Base-by-base conservation (phyloP, 2,329 filamentous ascomycete species). In the Myriosclerotinia curreyana region DNA sequence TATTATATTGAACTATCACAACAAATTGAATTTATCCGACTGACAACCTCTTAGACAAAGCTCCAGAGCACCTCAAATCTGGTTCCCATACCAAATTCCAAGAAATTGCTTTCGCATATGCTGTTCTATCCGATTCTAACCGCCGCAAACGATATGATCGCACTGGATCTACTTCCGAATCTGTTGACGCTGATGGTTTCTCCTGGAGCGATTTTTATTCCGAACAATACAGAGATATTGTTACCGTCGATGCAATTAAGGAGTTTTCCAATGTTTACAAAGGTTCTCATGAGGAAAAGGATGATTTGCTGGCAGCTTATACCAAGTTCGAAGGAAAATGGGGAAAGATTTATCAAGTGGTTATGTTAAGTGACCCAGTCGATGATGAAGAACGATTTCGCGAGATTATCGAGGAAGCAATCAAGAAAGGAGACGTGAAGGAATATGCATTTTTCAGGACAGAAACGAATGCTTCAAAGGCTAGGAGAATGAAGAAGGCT, bases 121-220 rank as follows among this genome's bases (percentile, higher is more conserved):
- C 92, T 42, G 85, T 99, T 58, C 89, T 99, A 44, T 96, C 91
- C 40, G 91, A 97, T 71, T 82, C 89, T 28, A 81, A 82, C 25
- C 86, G 95, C 61, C 90, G 95, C 70, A 86, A 87, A 71, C 90
- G 91, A 65, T 99, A 96, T 79, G 94, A 99, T 74, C 82, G 84
- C 61, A 98, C 94, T 0, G 95, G 95, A 62, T 95, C 89, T 64
- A 98, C 93, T 0, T 86, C 90, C 14, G 93, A 97, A 74, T 88
- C 86, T 11, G 84, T 96, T 28, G 83, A 88, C 40, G 89, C 92
- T 74, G 87, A 91, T 65, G 90, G 88, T 62, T 99, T 98, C 79
- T 85, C 91, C 80, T 99, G 95, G 95, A 82, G 85, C 62, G 88
- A 90, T 55, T 99, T 92, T 80, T 99, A 96, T 80, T 86, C 87